Percentiles rank a stretch among this genome's conserved stretches.
phyloP scores from a whole-genome alignment of 2,329 filamentous ascomycete genomes.

The Tolypocladium ophioglossoides region DNA sequence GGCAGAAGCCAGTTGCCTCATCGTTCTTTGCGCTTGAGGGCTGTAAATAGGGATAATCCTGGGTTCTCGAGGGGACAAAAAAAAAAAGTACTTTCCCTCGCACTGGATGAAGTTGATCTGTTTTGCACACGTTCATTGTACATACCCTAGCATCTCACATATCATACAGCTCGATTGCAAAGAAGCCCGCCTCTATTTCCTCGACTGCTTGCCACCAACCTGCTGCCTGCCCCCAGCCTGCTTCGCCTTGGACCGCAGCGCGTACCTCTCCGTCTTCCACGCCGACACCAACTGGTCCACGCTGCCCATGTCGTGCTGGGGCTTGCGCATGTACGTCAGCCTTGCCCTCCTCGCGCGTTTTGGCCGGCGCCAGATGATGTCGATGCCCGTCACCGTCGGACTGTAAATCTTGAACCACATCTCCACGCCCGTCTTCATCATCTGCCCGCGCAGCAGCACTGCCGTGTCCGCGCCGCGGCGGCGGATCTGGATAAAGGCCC shows the following conservation, averaged over 20 bases:
- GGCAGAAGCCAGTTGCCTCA: too few species aligned
- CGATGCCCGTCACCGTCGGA: constrained; percentile 80
- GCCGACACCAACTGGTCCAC: constrained; percentile 66
- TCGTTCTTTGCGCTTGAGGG: too few species aligned
- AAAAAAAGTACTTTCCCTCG: not conserved
- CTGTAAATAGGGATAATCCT: too few species aligned
- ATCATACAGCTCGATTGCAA: constrained; percentile 16
- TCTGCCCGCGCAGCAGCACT: constrained; percentile 73
- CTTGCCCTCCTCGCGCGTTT: constrained; percentile 81
- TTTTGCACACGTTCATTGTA: not conserved
- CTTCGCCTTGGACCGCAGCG: constrained; percentile 24
- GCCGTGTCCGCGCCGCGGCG: constrained; percentile 82
- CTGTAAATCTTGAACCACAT: constrained; percentile 97
- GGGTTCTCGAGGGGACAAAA: too few species aligned
- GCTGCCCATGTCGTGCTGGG: constrained; percentile 77
- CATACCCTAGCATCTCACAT: not conserved
- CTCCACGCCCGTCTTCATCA: constrained; percentile 83
- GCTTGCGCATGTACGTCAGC: constrained; percentile 83
- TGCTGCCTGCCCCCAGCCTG: constrained; percentile 9
- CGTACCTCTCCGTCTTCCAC: constrained; percentile 35
- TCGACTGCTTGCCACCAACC: constrained; percentile 8
- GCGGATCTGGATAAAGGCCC: constrained; percentile 79
- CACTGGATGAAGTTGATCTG: not conserved
- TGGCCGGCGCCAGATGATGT: constrained; percentile 77
- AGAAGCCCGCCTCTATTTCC: constrained; percentile 5